Evolutionary conservation across 2,329 filamentous ascomycete species (phyloP), one percentile per base, ranked within the genome.

Genomic region (Neopestalotiopsis clavispora): DNA sequence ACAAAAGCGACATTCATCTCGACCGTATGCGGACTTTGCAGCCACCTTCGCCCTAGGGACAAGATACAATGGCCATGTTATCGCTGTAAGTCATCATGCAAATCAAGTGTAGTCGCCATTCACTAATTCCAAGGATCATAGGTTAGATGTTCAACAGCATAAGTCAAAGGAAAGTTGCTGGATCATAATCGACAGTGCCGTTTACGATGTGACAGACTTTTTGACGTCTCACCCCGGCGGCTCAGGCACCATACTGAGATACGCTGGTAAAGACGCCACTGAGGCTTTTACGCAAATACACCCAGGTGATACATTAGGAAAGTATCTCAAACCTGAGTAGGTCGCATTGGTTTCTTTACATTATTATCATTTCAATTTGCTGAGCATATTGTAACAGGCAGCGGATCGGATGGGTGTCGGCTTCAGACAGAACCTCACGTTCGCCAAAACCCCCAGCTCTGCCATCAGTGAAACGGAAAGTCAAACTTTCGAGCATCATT

Each of bases 161-260:
- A n/a, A 6, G 20, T 63, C 60, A 23, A 40, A 23, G 30, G 10
- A 63, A 4, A 63, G 60, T 32, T 63, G 60, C 30, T 63, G 60
- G 60, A n/a, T 63, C 3, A 63, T 63, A 7, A 63, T 63, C 14
- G 60, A 63, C 34, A 38, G 40, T 38, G 34, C 13, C 20, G 60
- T 63, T 34, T 63, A 63, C 10, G 60, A 63, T 45, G 60, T 63
- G 20, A 63, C 60, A 12, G 60, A 23, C 34, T 63, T 63, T 40
- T 38, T 63, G 6, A 14, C 32, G 10, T 45, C 38, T 28, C 60
- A 63, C 38, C 60, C 60, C 13, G 60, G 60, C 20, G 34, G 60
- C 17, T 13, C 32, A 12, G 32, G 14, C 34, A 34, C 40, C 4
- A 40, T 63, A 23, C 32, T 63, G 17, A 63, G 17, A 14, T 63